Evolutionary conservation across 2,329 filamentous ascomycete genomes (phyloP).

Genomic region (Cladobotryum protrusum): DNA sequence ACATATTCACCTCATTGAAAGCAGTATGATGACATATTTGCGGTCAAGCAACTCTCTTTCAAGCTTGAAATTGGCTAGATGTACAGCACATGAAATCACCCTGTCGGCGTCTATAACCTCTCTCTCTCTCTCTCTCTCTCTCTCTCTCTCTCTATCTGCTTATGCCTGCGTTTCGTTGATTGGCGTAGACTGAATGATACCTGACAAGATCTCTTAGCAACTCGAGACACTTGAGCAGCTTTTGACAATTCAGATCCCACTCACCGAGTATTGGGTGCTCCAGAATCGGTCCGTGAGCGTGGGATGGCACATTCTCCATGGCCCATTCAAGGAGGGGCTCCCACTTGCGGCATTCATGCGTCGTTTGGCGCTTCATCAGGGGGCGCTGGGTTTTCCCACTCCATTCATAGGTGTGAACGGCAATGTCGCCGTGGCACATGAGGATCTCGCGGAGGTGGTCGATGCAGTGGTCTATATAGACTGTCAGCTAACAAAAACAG

Average conservation of each 20-base stretch:
- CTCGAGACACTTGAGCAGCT: neutral
- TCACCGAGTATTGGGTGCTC: neutral
- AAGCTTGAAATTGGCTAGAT: no score
- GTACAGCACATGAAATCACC: no score
- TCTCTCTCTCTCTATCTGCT: no score
- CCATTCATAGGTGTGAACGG: slow-evolving; percentile 7
- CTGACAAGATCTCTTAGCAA: neutral
- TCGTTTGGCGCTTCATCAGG: slow-evolving; percentile 1
- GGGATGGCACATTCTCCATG: neutral
- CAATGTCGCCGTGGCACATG: slow-evolving; percentile 13
- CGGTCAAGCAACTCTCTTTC: no score
- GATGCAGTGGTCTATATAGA: slow-evolving; percentile 10
- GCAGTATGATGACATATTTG: no score
- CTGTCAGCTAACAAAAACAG: neutral
- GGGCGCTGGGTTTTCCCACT: slow-evolving; percentile 1
- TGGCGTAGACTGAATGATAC: neutral
- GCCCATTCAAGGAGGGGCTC: neutral
- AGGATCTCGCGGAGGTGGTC: slow-evolving; percentile 12
- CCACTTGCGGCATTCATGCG: slow-evolving; percentile 11
- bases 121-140: no score
- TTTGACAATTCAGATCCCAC: neutral
- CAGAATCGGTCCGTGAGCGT: neutral
- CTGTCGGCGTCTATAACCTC: no score
- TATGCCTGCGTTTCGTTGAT: neutral
- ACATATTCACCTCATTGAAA: no score